phyloP scores from a whole-genome alignment of 805 yeast genomes.

The Nakazawaea sp. region DNA sequence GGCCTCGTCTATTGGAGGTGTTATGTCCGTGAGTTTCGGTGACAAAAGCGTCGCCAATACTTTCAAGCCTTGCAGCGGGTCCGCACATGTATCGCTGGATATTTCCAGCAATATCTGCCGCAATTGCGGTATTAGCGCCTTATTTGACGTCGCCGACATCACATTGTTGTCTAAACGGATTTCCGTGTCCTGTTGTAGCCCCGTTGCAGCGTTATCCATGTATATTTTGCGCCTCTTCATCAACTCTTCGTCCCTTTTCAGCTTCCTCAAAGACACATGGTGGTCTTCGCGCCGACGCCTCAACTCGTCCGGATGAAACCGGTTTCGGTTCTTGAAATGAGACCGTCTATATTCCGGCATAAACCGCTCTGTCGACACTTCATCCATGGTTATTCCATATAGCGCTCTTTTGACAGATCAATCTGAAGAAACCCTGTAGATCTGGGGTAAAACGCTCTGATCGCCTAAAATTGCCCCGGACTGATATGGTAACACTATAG shows the following conservation, averaged over 20 bases:
- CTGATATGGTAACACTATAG: too few species aligned
- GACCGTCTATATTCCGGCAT: slow-evolving; percentile 9
- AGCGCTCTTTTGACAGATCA: neutral
- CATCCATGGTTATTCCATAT: neutral
- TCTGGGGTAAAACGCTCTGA: too few species aligned
- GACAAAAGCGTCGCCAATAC: slow-evolving; percentile 5
- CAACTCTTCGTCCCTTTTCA: slow-evolving; percentile 10
- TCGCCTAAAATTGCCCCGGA: too few species aligned
- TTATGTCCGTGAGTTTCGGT: slow-evolving; percentile 1
- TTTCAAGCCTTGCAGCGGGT: neutral
- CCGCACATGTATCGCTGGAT: neutral
- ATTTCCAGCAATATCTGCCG: slow-evolving; percentile 2
- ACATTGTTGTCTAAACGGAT: slow-evolving; percentile 6
- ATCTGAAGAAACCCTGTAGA: too few species aligned
- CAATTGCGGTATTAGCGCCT: slow-evolving; percentile 7
- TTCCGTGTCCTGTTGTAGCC: slow-evolving; percentile 1
- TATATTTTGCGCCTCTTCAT: slow-evolving; percentile 9
- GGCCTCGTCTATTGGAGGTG: slow-evolving; percentile 10
- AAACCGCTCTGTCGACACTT: slow-evolving; percentile 1
- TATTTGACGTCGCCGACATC: slow-evolving; percentile 6
- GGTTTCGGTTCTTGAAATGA: slow-evolving; percentile 8
- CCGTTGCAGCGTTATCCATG: too few species aligned
- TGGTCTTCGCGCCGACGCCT: slow-evolving; percentile 6
- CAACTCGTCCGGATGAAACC: slow-evolving; percentile 10
- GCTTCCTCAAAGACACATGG: slow-evolving; percentile 8